A percentile compares a stretch with the other conserved stretches of the same genome.
Conservation (phyloP, 768 basidiomycete species). For the Amanita subjunquillea region DNA sequence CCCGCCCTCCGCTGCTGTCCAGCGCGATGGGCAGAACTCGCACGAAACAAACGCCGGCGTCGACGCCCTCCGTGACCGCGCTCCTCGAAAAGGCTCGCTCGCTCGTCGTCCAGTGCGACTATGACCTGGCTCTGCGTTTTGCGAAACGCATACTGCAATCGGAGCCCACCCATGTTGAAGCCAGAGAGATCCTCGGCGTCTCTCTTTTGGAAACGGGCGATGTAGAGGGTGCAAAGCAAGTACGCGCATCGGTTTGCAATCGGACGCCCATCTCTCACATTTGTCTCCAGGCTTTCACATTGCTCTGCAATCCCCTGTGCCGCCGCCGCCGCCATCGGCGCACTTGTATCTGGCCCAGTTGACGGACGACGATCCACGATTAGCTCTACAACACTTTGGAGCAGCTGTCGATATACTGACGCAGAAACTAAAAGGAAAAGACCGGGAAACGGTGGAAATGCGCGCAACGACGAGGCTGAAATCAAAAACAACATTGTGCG, state of each 20-base stretch:
- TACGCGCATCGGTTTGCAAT: constrained; percentile 14
- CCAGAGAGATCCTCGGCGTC: constrained; percentile 75
- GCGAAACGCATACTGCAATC: constrained; percentile 55
- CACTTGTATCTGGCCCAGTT: constrained; percentile 87
- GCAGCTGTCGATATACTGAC: constrained; percentile 67
- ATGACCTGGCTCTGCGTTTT: constrained; percentile 70
- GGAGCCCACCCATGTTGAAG: constrained; percentile 53
- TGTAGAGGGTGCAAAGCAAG: constrained; percentile 61
- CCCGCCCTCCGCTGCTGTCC: not conserved
- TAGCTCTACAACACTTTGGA: constrained; percentile 68
- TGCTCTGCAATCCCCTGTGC: constrained; percentile 46
- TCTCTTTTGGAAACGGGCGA: constrained; percentile 74
- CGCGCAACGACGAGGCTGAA: constrained; percentile 43
- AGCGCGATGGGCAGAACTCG: constrained; percentile 44
- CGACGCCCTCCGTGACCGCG: constrained; percentile 39
- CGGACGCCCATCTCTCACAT: not conserved
- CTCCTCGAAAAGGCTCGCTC: constrained; percentile 70
- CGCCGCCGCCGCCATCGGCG: constrained; percentile 64
- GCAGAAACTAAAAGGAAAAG: constrained; percentile 68
- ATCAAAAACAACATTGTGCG: constrained; percentile 60
- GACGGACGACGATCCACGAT: constrained; percentile 63
- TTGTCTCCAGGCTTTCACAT: constrained; percentile 44
- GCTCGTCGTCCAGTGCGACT: constrained; percentile 79
- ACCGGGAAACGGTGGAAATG: constrained; percentile 32
- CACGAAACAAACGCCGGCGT: constrained; percentile 32